Evolutionary conservation across 2,329 filamentous ascomycete genomes (phyloP).

Genomic region (Colletotrichum sp.): DNA sequence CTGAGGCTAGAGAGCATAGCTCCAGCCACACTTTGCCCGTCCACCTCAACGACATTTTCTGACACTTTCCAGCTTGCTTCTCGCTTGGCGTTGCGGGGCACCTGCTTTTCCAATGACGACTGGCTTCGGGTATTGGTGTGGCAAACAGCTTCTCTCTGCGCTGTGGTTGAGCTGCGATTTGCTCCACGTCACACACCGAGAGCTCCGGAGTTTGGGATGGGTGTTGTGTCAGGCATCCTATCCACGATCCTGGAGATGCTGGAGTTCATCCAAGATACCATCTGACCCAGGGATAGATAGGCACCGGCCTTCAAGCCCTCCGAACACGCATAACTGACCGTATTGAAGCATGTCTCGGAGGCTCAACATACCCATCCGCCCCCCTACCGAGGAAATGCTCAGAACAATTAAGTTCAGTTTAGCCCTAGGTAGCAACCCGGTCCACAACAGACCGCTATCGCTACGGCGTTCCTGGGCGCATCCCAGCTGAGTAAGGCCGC

Average conservation of each 20-base stretch:
- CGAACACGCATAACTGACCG: not conserved
- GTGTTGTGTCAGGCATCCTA: not conserved
- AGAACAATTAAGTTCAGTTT: not conserved
- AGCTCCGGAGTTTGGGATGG: not conserved
- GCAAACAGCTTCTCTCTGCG: not conserved
- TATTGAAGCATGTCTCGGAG: not conserved
- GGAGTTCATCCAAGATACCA: not conserved
- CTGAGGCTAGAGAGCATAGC: not conserved
- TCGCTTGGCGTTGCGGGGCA: not conserved
- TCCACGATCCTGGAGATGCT: not conserved
- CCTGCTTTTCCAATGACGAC: not conserved
- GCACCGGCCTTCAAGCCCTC: not conserved
- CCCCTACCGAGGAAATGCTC: not conserved
- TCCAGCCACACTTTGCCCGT: not conserved
- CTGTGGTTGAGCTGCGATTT: not conserved
- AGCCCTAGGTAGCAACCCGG: not conserved
- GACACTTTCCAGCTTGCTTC: not conserved
- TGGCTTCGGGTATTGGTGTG: conserved; percentile 6
- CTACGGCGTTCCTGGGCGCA: not conserved
- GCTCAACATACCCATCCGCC: not conserved
- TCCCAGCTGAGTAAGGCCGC: conserved; percentile 12
- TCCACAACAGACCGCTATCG: not conserved
- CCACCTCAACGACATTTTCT: not conserved
- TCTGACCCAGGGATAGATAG: not conserved
- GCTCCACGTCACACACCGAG: not conserved